Evolutionary conservation across 768 basidiomycete species (phyloP), one percentile per base, ranked within the genome.

Genomic region (Pseudohyphozyma bogoriensis): DNA sequence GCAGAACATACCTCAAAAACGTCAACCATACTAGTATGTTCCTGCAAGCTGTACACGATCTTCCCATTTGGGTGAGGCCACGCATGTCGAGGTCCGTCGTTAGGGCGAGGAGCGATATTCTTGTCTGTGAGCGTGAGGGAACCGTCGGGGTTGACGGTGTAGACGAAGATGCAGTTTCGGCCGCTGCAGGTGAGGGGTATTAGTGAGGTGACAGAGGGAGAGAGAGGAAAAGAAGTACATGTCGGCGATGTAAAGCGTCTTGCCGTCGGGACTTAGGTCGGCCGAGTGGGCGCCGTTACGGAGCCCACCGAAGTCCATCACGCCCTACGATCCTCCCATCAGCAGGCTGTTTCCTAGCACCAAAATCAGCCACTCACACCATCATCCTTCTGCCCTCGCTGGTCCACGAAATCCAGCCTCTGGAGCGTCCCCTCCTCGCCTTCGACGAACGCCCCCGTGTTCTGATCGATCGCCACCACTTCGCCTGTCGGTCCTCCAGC

Each of bases 221-320:
- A 37, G 32, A 54, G 24, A 32, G 35, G 13, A n/a, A 15, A 20
- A 15, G 26, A 47, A 68, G 55, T 42, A 69, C 71, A 72, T 70
- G 51, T 72, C 71, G 5, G 71, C 71, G 1, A 70, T 65, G 45
- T 72, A 72, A 1, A 70, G 63, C 40, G 62, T 45, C 39, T 64
- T 68, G 9, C 71, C 71, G 46, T 70, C 66, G n/a, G 69, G 68
- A 4, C 60, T 62, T 10, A 72, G 49, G 36, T 72, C 71, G 20
- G 68, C 67, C 16, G 57, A 59, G 50, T 72, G 71, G 5, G 61
- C 62, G 2, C 71, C 71, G 39, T 72, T 66, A 44, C 71, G 28
- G 33, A 72, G 44, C 20, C 71, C 71, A 16, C 71, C 71, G 53
- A 72, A 72, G 42, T 70, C 71, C 67, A 70, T 65, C 32, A 60